These are phyloP conservation scores for Globisporangium irregulare DNA, from an alignment of 352 stramenopile genomes.

Conservation along the genomic window DNA sequence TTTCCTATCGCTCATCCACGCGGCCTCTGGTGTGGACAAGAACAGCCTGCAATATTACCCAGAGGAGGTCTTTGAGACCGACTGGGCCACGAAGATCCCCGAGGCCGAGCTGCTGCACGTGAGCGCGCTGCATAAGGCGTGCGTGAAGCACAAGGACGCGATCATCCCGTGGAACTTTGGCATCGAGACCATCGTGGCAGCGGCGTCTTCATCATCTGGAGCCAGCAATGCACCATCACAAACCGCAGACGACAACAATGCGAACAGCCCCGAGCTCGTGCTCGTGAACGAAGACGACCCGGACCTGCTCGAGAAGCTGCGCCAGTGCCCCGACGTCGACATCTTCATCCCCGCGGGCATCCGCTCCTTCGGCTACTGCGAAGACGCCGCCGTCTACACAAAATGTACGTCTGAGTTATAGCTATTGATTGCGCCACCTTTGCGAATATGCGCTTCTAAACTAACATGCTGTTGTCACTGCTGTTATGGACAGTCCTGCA, in stretches of 20 bases:
- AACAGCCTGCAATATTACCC: conserved; percentile 10
- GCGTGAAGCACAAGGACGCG: conserved; percentile 25
- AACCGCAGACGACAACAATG: conserved; percentile 15
- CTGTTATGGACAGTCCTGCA: conserved; percentile 28
- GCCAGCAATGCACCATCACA: not conserved
- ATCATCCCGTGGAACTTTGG: conserved; percentile 33
- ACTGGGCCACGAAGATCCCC: conserved; percentile 21
- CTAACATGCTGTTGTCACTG: not conserved
- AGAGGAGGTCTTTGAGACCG: conserved; percentile 12
- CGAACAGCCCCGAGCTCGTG: conserved; percentile 19
- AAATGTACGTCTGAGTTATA: conserved; percentile 37
- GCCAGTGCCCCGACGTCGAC: conserved; percentile 56
- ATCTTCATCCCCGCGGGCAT: conserved; percentile 53
- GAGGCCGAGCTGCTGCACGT: conserved; percentile 40
- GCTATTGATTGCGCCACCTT: not conserved
- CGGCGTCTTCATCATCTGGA: not conserved
- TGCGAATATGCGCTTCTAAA: not conserved
- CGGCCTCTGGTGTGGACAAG: conserved; percentile 10
- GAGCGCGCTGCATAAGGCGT: conserved; percentile 32
- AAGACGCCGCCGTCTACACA: conserved; percentile 58
- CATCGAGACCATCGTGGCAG: conserved; percentile 12
- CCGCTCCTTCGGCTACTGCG: conserved; percentile 61
- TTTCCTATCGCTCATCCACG: conserved; percentile 13
- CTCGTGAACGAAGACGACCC: conserved; percentile 24
- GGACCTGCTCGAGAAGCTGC: conserved; percentile 40